Percentiles rank a stretch among this genome's conserved stretches.
phyloP scores from a whole-genome alignment of 805 yeast genomes.

The Dipodascus geniculatus region DNA sequence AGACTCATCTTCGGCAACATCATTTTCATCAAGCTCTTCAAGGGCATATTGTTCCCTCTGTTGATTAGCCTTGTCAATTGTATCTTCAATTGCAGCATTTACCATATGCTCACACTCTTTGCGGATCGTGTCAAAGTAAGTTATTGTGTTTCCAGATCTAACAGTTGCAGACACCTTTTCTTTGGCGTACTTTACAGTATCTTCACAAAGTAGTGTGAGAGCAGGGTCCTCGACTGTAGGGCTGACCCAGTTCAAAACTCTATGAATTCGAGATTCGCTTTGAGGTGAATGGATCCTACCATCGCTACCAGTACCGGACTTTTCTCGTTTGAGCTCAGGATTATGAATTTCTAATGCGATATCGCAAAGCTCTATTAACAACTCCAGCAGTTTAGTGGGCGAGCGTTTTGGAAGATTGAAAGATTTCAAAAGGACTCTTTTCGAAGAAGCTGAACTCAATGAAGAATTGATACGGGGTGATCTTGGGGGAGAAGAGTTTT shows the following conservation, averaged over 20 bases:
- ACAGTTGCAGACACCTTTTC: constrained; percentile 60
- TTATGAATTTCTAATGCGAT: constrained; percentile 64
- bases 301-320: constrained; percentile 22
- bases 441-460: constrained; percentile 12
- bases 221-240: constrained; percentile 53
- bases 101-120: constrained; percentile 68
- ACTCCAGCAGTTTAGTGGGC: constrained; percentile 35
- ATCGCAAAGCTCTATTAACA: constrained; percentile 53
- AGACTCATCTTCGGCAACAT: constrained; percentile 1
- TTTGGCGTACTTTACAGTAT: constrained; percentile 48
- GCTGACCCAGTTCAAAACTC: constrained; percentile 24
- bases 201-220: constrained; percentile 47
- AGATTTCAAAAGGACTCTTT: constrained; percentile 2
- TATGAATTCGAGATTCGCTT: constrained; percentile 23
- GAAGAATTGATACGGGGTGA: constrained; percentile 3
- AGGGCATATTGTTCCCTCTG: constrained; percentile 15
- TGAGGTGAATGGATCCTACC: constrained; percentile 21
- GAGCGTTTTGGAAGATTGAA: constrained; percentile 28
- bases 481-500: constrained; percentile 10
- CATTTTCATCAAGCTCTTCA: constrained; percentile 15
- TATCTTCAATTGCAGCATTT: constrained; percentile 46
- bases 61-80: constrained; percentile 43
- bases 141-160: constrained; percentile 60
- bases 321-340: constrained; percentile 39
- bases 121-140: constrained; percentile 65